phyloP scores from a whole-genome alignment of 495 filamentous ascomycete species.

The Neurospora sp. region DNA sequence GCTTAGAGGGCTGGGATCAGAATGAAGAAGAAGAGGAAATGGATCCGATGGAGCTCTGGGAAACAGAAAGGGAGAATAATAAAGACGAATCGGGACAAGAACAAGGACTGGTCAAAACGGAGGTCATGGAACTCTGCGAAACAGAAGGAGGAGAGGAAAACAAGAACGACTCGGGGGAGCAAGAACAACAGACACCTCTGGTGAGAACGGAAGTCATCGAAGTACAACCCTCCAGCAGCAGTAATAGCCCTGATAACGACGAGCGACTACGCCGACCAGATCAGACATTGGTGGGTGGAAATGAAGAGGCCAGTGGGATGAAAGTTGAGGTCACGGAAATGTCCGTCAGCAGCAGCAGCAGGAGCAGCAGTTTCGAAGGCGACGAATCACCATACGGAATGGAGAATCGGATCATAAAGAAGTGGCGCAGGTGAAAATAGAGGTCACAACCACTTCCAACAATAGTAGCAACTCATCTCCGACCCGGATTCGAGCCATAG shows the following conservation, averaged over 20 bases:
- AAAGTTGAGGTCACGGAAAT: neutral
- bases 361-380: neutral
- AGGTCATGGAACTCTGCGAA: neutral
- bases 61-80: neutral
- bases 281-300: neutral
- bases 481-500: neutral
- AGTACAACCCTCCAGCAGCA: neutral
- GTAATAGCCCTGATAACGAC: neutral
- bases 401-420: neutral
- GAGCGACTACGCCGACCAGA: neutral
- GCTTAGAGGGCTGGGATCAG: neutral
- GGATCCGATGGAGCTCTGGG: neutral
- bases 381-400: neutral
- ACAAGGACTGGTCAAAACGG: neutral
- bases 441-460: neutral
- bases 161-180: neutral
- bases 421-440: neutral
- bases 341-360: neutral
- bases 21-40: neutral
- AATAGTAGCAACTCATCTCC: neutral
- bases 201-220: neutral
- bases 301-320: neutral
- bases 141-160: neutral
- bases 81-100: neutral
- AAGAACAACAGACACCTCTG: neutral